phyloP scores from a whole-genome alignment of 768 basidiomycete species.

The Tricholoma furcatifolium region DNA sequence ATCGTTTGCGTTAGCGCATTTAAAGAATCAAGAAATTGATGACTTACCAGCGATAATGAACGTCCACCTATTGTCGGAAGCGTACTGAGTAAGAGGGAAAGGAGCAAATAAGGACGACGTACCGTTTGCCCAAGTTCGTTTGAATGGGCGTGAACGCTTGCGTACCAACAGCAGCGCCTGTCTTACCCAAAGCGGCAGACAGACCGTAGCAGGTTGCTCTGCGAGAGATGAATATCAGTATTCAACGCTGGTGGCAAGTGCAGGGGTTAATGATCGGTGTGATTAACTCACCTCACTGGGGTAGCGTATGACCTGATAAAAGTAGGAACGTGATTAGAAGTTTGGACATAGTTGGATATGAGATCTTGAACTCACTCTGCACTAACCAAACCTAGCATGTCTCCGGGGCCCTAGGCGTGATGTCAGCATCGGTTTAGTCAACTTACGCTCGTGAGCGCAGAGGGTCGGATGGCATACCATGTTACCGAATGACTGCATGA shows the following conservation, averaged over 20 bases:
- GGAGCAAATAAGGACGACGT: constrained; percentile 10
- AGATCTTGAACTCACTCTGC: constrained; percentile 46
- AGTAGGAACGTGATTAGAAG: neutral
- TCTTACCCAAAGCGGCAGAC: constrained; percentile 66
- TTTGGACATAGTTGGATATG: neutral
- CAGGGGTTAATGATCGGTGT: too few species aligned
- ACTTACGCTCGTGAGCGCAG: too few species aligned
- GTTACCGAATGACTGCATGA: constrained; percentile 75
- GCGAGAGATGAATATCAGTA: too few species aligned
- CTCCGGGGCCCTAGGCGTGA: constrained; percentile 57
- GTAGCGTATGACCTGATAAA: constrained; percentile 57
- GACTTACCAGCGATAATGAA: constrained; percentile 48
- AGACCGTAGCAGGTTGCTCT: constrained; percentile 71
- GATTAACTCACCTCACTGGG: constrained; percentile 47
- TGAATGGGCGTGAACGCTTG: constrained; percentile 73
- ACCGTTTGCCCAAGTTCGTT: constrained; percentile 64
- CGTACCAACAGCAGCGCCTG: constrained; percentile 71
- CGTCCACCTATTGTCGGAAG: constrained; percentile 47
- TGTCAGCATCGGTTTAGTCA: neutral
- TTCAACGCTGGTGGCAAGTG: too few species aligned
- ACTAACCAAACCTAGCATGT: constrained; percentile 67
- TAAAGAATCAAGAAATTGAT: neutral
- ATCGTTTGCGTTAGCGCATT: neutral
- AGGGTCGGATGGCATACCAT: constrained; percentile 34
- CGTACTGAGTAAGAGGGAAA: neutral